Conservation (phyloP, 139 green algal species). For the Volvox africanus region DNA sequence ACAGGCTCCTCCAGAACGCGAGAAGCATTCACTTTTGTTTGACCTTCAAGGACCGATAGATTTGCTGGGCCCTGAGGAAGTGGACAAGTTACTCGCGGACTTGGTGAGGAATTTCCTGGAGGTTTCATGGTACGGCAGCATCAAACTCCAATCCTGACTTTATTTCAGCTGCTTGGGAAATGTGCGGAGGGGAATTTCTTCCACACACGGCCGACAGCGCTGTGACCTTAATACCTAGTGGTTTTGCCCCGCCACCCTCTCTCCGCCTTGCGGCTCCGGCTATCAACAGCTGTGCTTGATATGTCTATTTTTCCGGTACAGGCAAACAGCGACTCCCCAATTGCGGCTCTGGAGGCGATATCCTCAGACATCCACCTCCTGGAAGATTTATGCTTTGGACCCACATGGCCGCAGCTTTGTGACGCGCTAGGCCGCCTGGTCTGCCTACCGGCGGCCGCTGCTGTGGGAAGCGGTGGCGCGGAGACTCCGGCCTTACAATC, state of each 20-base stretch:
- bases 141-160: too few species aligned
- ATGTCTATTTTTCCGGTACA: neutral
- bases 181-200: too few species aligned
- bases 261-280: too few species aligned
- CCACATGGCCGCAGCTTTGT: constrained; percentile 30
- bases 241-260: too few species aligned
- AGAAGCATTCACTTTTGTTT: neutral
- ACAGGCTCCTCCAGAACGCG: neutral
- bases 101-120: neutral
- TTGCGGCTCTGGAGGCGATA: constrained; percentile 14
- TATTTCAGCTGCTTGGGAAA: too few species aligned
- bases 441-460: constrained; percentile 2
- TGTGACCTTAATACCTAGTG: too few species aligned
- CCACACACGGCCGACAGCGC: too few species aligned
- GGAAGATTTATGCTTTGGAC: constrained; percentile 38
- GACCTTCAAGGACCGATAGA: constrained; percentile 27
- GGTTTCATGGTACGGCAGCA: too few species aligned
- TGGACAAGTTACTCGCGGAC: constrained; percentile 9
- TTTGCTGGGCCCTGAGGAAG: constrained; percentile 33
- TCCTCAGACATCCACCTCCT: constrained; percentile 31
- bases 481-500: neutral
- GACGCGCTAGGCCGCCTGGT: constrained; percentile 12
- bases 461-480: neutral
- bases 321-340: constrained; percentile 16
- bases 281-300: too few species aligned